A percentile compares a stretch with the other conserved stretches of the same genome.
Conservation (phyloP, 768 basidiomycete species). For the Kwoniella botswanensis region DNA sequence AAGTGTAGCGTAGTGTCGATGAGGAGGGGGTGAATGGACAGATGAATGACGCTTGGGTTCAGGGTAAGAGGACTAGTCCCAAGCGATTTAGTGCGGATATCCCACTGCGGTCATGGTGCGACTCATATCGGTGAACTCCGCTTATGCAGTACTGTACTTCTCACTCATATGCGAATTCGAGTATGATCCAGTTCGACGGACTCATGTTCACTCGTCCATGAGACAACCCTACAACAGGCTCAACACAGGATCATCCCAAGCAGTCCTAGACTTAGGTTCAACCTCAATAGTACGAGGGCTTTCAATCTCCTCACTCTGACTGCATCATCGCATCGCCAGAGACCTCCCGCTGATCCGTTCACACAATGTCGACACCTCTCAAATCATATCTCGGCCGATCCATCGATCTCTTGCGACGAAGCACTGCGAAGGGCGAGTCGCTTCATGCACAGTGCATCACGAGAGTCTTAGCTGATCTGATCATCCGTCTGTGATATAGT, state of each 20-base stretch:
- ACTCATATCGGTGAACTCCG: not conserved
- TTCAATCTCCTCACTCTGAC: too few relatives aligned
- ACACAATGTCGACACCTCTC: slow-evolving; percentile 38
- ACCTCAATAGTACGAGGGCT: too few relatives aligned
- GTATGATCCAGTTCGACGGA: too few relatives aligned
- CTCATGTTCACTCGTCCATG: too few relatives aligned
- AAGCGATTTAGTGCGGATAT: not conserved
- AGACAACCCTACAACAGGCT: too few relatives aligned
- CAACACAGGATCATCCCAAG: too few relatives aligned
- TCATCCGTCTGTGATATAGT: slow-evolving; percentile 26
- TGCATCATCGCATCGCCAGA: too few relatives aligned
- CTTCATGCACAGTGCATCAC: not conserved
- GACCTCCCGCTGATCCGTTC: not conserved
- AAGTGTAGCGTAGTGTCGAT: not conserved
- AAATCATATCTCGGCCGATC: slow-evolving; percentile 51
- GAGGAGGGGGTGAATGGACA: not conserved
- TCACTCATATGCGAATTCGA: too few relatives aligned
- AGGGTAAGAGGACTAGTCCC: not conserved
- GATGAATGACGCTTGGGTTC: not conserved
- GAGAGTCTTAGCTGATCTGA: not conserved
- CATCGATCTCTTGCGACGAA: slow-evolving; percentile 41
- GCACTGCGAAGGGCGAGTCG: slow-evolving; percentile 46
- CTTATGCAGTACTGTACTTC: too few relatives aligned
- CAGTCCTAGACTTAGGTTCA: too few relatives aligned
- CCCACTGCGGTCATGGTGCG: not conserved